Evolutionary conservation across 1,284 basidiomycete genomes (phyloP), one percentile per base, ranked within the genome.

Genomic region (Naganishia sp.): DNA sequence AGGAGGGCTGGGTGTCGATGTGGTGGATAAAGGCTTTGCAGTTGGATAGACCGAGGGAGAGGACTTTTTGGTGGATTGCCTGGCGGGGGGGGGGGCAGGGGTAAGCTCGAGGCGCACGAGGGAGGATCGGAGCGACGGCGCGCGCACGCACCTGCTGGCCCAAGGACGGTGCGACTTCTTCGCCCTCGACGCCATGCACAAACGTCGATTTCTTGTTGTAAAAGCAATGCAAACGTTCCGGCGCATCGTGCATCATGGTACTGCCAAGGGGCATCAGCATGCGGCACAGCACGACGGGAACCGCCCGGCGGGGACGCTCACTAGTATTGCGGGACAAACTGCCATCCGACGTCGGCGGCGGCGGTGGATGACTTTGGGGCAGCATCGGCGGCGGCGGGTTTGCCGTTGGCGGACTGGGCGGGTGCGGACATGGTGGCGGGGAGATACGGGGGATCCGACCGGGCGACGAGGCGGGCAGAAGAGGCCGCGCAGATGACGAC

Each of bases 11-110:
- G 15, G 92, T 90, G 78, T 94, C 92, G 71, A 95, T 92, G 16
- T 90, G 92, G 82, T 94, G 90, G 75, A 98, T 94, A 84, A 89
- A 97, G 73, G 97, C 95, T 81, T 97, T 99, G 86, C 93, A 95
- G 79, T 98, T 89, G 77, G 95, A 84, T 81, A 94, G 97, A 59
- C 88, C 91, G 78, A 99, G 90, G 64, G 90, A 88, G 69, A 89
- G 87, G 81, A 99, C 96, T 82, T 92, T 92, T 80, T 90, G 87
- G 83, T 99, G 93, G 73, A 99, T 99, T 85, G 97, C 93, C 93
- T 98, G 80, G 13, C 49, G 43, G 31, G 44, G 56, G 54, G 9
- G 68, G 56, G 54, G 9, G 68, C 52, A 73, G 18, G 48, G 36
- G 13, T 39, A 39, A 23, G n/a, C 23, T 45, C 25, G 42, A 25